Base-by-base conservation (phyloP, 2,329 filamentous ascomycete species). In the Pestalotiopsis sp. region DNA sequence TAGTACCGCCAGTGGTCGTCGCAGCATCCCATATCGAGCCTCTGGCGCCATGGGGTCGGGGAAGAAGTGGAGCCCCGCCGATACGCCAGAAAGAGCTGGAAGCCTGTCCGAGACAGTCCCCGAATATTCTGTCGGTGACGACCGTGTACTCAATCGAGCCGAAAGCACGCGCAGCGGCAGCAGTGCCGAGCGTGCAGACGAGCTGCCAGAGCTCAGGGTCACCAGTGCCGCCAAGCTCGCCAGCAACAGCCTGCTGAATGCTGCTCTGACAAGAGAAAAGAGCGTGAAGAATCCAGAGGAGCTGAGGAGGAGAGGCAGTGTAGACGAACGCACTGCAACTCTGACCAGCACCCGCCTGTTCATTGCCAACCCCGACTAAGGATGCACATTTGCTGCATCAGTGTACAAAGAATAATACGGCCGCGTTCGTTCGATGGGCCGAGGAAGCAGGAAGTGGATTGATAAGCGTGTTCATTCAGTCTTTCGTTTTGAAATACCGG, bases 301-400 rank as follows among this genome's bases (percentile, higher is more conserved):
- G 70, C 82, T 97, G 66, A 87, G 86, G 74, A 85, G 93, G 73
- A 86, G 92, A 75, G 93, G 93, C 67, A 96, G 93, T 76, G 92
- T 97, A 62, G 93, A 96, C 76, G 93, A 96, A 79, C 85, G 92
- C 75, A 92, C 91, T 4, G 91, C 89, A 80, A 94, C 92, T 1
- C 90, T 96, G 77, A 89, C 87, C 22, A 86, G 88, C 35, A 89
- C 89, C 62, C 87, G 93, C 70, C 85, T 97, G 68, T 96, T 92
- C 79, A 94, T 97, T 75, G 93, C 93, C 73, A 97, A 97, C 79
- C 93, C 93, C 20, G 93, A 96, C 79, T 87, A 80, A 83, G 65
- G 68, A 66, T 30, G 60, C 56, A 26, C 35, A 44, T 24, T 26
- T n/a, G 4, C 26, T 64, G 7, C 22, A 62, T 38, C 35, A 38